These are phyloP conservation scores for Lycium ferocissimum DNA, from an alignment of 257 asterid genomes.

Conservation along the genomic window DNA sequence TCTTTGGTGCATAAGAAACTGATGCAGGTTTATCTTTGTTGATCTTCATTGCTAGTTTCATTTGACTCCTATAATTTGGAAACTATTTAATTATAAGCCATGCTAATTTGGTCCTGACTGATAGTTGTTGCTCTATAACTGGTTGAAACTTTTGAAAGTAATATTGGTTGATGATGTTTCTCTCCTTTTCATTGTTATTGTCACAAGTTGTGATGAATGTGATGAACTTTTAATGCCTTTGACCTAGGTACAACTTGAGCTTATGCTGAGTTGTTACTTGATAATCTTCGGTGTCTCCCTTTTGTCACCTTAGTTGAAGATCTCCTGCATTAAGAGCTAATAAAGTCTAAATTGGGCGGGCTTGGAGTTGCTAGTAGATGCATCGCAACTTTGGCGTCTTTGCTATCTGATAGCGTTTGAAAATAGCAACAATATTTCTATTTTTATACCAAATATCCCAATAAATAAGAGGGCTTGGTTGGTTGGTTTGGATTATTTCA, in stretches of 20 bases:
- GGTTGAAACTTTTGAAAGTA: conserved; percentile 22
- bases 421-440: neutral
- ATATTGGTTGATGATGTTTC: neutral
- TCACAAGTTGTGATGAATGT: neutral
- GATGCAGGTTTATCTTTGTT: neutral
- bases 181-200: conserved; percentile 15
- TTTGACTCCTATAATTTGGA: conserved; percentile 11
- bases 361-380: conserved; percentile 7
- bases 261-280: neutral
- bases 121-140: neutral
- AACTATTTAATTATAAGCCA: neutral
- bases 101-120: conserved; percentile 8
- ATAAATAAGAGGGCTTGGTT: neutral
- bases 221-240: conserved; percentile 17
- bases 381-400: conserved; percentile 13
- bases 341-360: neutral
- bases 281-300: neutral
- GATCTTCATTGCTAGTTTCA: conserved; percentile 10
- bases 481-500: neutral
- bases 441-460: neutral
- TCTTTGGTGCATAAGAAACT: neutral
- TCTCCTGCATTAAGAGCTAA: neutral
- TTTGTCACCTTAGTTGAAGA: conserved; percentile 1
- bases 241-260: neutral
- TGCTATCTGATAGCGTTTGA: neutral